Evolutionary conservation across 1,284 basidiomycete genomes (phyloP).

Genomic region (Moesziomyces sp.): DNA sequence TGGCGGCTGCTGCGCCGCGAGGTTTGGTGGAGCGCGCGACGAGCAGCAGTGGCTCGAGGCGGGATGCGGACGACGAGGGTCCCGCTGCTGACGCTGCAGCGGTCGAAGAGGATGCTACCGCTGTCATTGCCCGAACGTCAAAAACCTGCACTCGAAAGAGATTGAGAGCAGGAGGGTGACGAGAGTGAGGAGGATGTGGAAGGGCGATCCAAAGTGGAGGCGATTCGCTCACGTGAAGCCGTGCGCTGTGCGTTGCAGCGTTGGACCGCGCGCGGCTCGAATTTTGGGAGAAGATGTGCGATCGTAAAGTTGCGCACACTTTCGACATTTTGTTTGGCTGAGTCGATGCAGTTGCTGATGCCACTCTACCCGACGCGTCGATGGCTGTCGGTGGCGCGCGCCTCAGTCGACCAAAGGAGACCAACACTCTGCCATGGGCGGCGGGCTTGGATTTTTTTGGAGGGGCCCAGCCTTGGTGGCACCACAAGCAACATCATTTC

Average conservation of each 20-base stretch:
- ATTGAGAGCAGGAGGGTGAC: not conserved
- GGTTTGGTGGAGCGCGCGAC: slow-evolving; percentile 80
- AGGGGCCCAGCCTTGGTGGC: not conserved
- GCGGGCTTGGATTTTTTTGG: too few species aligned
- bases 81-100: slow-evolving; percentile 2
- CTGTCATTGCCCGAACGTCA: slow-evolving; percentile 11
- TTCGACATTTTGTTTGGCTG: not conserved
- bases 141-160: not conserved
- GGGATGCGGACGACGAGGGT: slow-evolving; percentile 21
- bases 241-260: not conserved
- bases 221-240: too few species aligned
- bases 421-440: not conserved
- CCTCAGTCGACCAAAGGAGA: not conserved
- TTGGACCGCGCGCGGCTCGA: not conserved
- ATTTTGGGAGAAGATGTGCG: not conserved
- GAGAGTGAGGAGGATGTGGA: not conserved
- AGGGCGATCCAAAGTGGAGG: slow-evolving; percentile 13
- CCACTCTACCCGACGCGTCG: not conserved
- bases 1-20: slow-evolving; percentile 89
- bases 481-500: not conserved
- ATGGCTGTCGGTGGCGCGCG: not conserved
- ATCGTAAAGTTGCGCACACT: not conserved
- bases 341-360: not conserved
- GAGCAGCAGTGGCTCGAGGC: slow-evolving; percentile 82
- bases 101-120: slow-evolving; percentile 20